Base-by-base conservation (phyloP, 2,329 filamentous ascomycete species). In the Cephalotrichum gorgonifer region DNA sequence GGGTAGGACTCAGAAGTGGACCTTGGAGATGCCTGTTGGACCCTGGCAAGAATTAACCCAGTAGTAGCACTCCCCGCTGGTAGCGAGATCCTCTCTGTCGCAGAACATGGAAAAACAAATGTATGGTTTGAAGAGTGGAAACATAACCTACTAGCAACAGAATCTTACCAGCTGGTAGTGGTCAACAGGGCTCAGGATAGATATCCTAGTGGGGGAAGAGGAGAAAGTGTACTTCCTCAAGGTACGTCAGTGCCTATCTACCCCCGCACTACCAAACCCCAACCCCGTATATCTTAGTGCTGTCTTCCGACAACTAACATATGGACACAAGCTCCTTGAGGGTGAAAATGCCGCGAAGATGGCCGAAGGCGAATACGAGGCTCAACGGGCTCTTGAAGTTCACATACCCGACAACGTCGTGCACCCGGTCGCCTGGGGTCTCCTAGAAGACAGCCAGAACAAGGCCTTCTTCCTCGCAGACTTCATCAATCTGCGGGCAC, bases 281-380 rank as follows among this genome's bases (percentile, higher is more conserved):
- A 31, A 31, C 28, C 28, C 28, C 14, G 28, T 7, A 31, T 31
- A 31, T 7, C 8, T 17, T 17, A 7, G 9, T 9, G n/a, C 12
- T n/a, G 35, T 33, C 30, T 33, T 33, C 6, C 17, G 20, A 7
- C n/a, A 41, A 17, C 35, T 14, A 17, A 28, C 8, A 17, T 6
- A 11, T 8, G 27, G 15, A 11, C 15, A 15, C 15, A 42, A 9
- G 23, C 14, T 44, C 25, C 9, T 44, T 14, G 42, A 27, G 15
- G 7, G 6, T 27, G 8, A 26, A 7, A 12, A 20, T 20, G 42
- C 42, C 22, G 42, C 51, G 12, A 48, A 48, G 4, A 56, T 58
- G 55, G 53, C 55, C 12, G 22, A 53, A 30, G 55, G 52, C 14
- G 54, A 58, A 46, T 58, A 53, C 43, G 56, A 58, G 26, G 48